Evolutionary conservation across 106 monocot species (phyloP).

Genomic region (Allium fistulosum): DNA sequence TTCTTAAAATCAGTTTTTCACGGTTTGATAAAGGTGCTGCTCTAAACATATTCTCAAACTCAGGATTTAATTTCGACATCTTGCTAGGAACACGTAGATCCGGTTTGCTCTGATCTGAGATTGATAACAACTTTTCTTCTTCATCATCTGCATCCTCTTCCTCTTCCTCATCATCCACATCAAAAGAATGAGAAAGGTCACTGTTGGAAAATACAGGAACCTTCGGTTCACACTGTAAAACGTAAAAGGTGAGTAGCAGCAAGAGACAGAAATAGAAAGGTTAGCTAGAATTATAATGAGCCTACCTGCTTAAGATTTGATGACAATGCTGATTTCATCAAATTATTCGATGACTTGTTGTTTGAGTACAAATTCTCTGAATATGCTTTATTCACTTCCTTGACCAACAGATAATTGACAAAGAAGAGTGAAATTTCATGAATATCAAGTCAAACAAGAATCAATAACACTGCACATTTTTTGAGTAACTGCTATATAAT

Average conservation of each 20-base stretch:
- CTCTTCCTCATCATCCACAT: too few relatives aligned
- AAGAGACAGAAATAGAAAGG: slow-evolving; percentile 1
- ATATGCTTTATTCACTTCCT: slow-evolving; percentile 36
- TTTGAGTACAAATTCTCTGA: slow-evolving; percentile 7
- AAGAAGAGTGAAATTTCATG: too few relatives aligned
- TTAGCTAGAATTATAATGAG: not conserved
- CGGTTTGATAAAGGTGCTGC: slow-evolving; percentile 60
- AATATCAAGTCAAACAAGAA: too few relatives aligned
- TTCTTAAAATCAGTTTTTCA: slow-evolving; percentile 84
- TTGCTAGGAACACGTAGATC: slow-evolving; percentile 6
- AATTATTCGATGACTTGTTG: slow-evolving; percentile 4
- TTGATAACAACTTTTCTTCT: slow-evolving; percentile 10
- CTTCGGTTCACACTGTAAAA: slow-evolving; percentile 16
- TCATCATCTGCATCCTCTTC: slow-evolving; percentile 6
- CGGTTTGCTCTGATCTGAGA: not conserved
- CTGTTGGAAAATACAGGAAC: slow-evolving; percentile 13
- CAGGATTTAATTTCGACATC: slow-evolving; percentile 9
- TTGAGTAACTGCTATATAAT: too few relatives aligned
- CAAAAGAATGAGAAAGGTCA: slow-evolving; percentile 1
- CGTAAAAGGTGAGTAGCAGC: slow-evolving; percentile 3
- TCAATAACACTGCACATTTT: too few relatives aligned
- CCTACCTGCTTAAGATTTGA: slow-evolving; percentile 2
- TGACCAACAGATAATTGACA: slow-evolving; percentile 14
- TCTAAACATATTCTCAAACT: slow-evolving; percentile 26
- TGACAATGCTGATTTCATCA: not conserved